Conservation (phyloP, 202 grass and related monocot species). For the Zizania palustris region DNA sequence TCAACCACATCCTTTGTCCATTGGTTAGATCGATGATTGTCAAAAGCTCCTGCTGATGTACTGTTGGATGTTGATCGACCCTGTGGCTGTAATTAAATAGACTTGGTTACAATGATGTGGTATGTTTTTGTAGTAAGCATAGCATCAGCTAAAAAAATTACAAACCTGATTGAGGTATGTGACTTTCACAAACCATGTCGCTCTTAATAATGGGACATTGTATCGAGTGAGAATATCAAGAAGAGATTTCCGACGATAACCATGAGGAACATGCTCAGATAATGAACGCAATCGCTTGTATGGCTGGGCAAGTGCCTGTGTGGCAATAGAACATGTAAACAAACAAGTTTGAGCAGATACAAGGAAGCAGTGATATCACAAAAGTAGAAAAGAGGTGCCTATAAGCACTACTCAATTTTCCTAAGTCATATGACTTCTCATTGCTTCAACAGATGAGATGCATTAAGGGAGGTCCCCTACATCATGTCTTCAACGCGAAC, state of each 20-base stretch:
- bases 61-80: slow-evolving; percentile 56
- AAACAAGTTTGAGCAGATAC: slow-evolving; percentile 16
- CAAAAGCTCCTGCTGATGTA: slow-evolving; percentile 62
- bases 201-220: slow-evolving; percentile 88
- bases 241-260: slow-evolving; percentile 91
- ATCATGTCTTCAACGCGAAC: slow-evolving; percentile 9
- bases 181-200: slow-evolving; percentile 99
- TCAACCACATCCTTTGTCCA: slow-evolving; percentile 95
- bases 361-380: slow-evolving; percentile 21
- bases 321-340: slow-evolving; percentile 25
- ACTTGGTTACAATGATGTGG: slow-evolving; percentile 31
- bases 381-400: background rate
- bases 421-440: slow-evolving; percentile 13
- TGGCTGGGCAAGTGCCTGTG: slow-evolving; percentile 81
- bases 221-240: slow-evolving; percentile 88
- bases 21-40: slow-evolving; percentile 78
- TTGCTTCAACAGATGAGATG: slow-evolving; percentile 12
- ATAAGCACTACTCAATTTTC: slow-evolving; percentile 23
- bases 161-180: slow-evolving; percentile 98
- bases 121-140: slow-evolving; percentile 24
- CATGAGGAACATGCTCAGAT: slow-evolving; percentile 89
- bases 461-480: background rate
- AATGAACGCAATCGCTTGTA: slow-evolving; percentile 70
- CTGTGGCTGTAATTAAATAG: slow-evolving; percentile 60
- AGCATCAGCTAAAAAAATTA: slow-evolving; percentile 32